phyloP scores from a whole-genome alignment of 441 rosid genomes.

The Hura crepitans region DNA sequence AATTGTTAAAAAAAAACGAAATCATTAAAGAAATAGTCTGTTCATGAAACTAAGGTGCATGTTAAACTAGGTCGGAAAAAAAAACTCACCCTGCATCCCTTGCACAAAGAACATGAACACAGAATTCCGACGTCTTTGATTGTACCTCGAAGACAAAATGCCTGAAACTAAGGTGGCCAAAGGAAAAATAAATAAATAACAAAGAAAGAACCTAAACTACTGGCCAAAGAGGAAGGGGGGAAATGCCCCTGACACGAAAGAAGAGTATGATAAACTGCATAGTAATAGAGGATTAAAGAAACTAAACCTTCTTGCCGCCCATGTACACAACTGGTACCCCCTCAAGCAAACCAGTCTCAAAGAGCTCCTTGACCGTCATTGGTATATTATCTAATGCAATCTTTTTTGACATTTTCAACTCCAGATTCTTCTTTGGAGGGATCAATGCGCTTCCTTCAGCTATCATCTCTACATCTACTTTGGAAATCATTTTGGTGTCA shows the following conservation, averaged over 20 bases:
- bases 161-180: conserved; percentile 48
- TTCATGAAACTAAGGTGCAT: conserved; percentile 21
- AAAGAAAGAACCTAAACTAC: neutral
- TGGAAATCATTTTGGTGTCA: conserved; percentile 26
- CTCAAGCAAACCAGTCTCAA: conserved; percentile 93
- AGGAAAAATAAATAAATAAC: conserved; percentile 7
- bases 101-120: conserved; percentile 83
- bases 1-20: conserved; percentile 15
- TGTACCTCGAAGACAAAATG: conserved; percentile 77
- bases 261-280: neutral
- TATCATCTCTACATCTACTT: conserved; percentile 47
- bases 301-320: conserved; percentile 80
- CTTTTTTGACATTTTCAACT: conserved; percentile 56
- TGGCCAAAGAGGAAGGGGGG: neutral
- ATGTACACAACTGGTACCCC: conserved; percentile 85
- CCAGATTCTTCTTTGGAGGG: conserved; percentile 43
- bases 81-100: conserved; percentile 67
- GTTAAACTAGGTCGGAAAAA: conserved; percentile 25
- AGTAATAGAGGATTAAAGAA: conserved; percentile 19
- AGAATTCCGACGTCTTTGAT: conserved; percentile 88
- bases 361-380: conserved; percentile 82
- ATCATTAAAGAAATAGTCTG: conserved; percentile 19
- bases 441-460: conserved; percentile 43
- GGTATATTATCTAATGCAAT: conserved; percentile 55
- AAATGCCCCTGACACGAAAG: neutral